Base-by-base conservation (phyloP, 495 filamentous ascomycete species). In the Daldinia childiae region DNA sequence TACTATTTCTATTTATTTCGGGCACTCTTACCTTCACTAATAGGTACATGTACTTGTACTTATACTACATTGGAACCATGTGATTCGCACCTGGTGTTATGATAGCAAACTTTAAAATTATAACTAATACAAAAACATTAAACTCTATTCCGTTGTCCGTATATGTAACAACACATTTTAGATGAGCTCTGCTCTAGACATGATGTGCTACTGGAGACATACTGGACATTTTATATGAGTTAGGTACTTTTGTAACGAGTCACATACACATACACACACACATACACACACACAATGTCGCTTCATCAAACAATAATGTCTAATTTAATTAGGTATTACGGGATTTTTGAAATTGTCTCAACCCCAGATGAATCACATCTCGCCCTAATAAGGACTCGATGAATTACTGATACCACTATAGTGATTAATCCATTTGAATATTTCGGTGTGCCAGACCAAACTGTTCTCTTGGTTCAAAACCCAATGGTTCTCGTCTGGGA, bases 341-440 rank as follows among this genome's bases (percentile, higher is more conserved):
- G 57, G 51, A n/a, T 58, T 30, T 36, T 39, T 39, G 38, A 45
- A 34, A 38, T 9, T 43, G 24, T 65, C 32, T 52, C 34, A 34
- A 26, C 24, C 55, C 39, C 27, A 52, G 50, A 45, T 51, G 29
- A 51, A 14, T 52, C 14, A 24, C n/a, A 29, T 45, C 54, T 52
- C 21, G 45, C 38, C 50, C 62, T 77, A 77, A 68, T 74, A 76
- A 60, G 76, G 76, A 39, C 73, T 76, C 27, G 67, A 59, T 52
- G 73, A 68, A 43, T 75, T 67, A 62, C 74, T 75, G 24, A 85
- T 68, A 39, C 88, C 90, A 14, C 85, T 86, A 74, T 87, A 85
- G 72, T 88, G 87, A 79, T 93, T 93, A 64, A 93, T 92, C 86
- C 86, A 94, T 72, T 92, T 89, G 60, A 93, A 74, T 24, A 93